These are phyloP conservation scores for Sclerotinia glacialis DNA, from an alignment of 2,329 filamentous ascomycete genomes.

Conservation along the genomic window DNA sequence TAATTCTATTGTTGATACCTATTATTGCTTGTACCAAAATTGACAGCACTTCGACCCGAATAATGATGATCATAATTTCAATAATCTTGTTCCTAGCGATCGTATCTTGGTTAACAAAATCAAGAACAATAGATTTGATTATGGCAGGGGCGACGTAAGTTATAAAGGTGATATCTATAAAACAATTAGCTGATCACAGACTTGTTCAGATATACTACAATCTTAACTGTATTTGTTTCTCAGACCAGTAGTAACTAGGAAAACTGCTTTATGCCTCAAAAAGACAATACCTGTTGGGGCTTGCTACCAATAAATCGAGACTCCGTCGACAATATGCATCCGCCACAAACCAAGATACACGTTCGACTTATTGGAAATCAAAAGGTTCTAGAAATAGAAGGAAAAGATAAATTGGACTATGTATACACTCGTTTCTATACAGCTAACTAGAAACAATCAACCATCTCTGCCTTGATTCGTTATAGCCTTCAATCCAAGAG, in stretches of 20 bases:
- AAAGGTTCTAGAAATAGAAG: too few relatives aligned
- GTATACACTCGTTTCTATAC: too few relatives aligned
- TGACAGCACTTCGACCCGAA: constrained; percentile 1
- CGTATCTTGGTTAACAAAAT: constrained; percentile 13
- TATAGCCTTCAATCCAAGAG: too few relatives aligned
- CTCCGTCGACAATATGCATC: too few relatives aligned
- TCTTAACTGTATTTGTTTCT: constrained; percentile 15
- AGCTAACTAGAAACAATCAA: too few relatives aligned
- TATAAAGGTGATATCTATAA: neutral
- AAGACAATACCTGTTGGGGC: too few relatives aligned
- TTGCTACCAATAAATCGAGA: too few relatives aligned
- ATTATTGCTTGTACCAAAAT: neutral
- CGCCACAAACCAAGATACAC: too few relatives aligned
- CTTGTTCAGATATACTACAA: constrained; percentile 11
- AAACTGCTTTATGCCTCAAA: too few relatives aligned
- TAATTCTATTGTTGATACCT: neutral
- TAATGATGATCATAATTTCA: constrained; percentile 11
- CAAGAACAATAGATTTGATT: constrained; percentile 14
- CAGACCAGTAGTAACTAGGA: constrained; percentile 5
- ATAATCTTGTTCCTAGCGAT: constrained; percentile 7
- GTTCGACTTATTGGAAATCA: too few relatives aligned
- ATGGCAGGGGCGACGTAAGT: constrained; percentile 16
- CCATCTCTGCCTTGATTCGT: too few relatives aligned
- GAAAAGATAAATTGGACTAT: too few relatives aligned
- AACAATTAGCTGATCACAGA: neutral